Conservation (phyloP, 371 early-diverging fungal genomes). For the Chytridiales sp. region DNA sequence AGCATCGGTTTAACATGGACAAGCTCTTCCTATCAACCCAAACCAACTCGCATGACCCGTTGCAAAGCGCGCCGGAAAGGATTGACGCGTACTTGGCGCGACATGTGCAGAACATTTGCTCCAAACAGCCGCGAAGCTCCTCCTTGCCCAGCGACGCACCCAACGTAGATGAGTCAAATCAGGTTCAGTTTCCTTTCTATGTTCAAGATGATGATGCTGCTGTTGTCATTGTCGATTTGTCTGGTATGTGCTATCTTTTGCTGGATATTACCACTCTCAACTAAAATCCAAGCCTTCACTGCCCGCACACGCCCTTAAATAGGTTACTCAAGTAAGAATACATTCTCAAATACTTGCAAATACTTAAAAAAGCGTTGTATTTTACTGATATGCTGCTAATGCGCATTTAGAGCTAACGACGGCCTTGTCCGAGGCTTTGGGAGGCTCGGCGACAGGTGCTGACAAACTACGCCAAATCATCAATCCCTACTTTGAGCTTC, state of each 20-base stretch:
- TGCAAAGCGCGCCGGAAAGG: constrained; percentile 8
- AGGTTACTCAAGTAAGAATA: constrained; percentile 15
- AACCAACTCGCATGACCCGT: too few relatives aligned
- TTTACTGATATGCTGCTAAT: too few relatives aligned
- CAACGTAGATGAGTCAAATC: not conserved
- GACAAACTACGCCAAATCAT: constrained; percentile 14
- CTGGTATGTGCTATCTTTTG: constrained; percentile 4
- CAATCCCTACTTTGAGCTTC: constrained; percentile 21
- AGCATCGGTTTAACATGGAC: too few relatives aligned
- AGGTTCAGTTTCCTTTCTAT: constrained; percentile 13
- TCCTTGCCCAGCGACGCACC: not conserved
- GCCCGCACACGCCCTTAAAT: not conserved
- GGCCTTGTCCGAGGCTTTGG: constrained; percentile 1
- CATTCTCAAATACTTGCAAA: too few relatives aligned
- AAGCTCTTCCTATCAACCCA: too few relatives aligned
- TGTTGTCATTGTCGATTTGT: constrained; percentile 17
- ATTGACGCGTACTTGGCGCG: constrained; percentile 14
- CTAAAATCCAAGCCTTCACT: too few relatives aligned
- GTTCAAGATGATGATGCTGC: constrained; percentile 16
- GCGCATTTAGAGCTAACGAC: constrained; percentile 15
- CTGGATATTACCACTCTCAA: not conserved
- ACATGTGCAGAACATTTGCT: constrained; percentile 13
- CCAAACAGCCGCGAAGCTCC: not conserved
- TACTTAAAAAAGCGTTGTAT: too few relatives aligned
- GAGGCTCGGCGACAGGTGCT: constrained; percentile 14